A percentile compares a stretch with the other conserved stretches of the same genome.
Evolutionary conservation across 2,329 filamentous ascomycete genomes (phyloP).

Genomic region (Lachnellula subtilissima): DNA sequence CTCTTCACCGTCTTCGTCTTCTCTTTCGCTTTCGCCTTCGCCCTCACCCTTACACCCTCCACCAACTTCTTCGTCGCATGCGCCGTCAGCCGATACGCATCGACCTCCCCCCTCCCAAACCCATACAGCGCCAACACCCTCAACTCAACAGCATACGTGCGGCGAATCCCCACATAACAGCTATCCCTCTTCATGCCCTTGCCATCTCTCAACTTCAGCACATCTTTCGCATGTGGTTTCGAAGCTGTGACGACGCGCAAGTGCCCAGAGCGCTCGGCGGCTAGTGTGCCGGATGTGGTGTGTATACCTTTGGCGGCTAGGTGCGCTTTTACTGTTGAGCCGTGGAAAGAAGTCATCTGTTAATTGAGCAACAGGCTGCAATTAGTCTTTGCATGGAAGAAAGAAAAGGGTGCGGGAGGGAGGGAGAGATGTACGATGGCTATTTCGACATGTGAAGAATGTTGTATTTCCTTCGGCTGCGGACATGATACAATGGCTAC

Average conservation of each 20-base stretch:
- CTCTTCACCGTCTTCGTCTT: neutral
- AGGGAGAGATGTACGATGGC: conserved; percentile 9
- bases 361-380: neutral
- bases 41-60: neutral
- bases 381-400: neutral
- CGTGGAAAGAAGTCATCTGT: conserved; percentile 19
- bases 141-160: conserved; percentile 7
- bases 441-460: conserved; percentile 6
- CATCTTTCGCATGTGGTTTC: conserved; percentile 12
- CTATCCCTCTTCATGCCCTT: conserved; percentile 19
- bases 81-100: conserved; percentile 10
- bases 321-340: conserved; percentile 9
- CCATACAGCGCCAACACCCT: conserved; percentile 14
- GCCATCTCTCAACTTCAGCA: conserved; percentile 8
- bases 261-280: conserved; percentile 8
- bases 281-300: neutral
- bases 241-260: conserved; percentile 13
- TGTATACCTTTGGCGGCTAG: conserved; percentile 10
- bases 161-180: conserved; percentile 12
- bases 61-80: conserved; percentile 1
- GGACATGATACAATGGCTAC: conserved; percentile 10
- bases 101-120: conserved; percentile 5
- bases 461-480: neutral
- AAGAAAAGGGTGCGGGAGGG: too few species aligned
- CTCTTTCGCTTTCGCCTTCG: neutral